phyloP scores from a whole-genome alignment of 306 rosid genomes.

The Potentilla sterilis region DNA sequence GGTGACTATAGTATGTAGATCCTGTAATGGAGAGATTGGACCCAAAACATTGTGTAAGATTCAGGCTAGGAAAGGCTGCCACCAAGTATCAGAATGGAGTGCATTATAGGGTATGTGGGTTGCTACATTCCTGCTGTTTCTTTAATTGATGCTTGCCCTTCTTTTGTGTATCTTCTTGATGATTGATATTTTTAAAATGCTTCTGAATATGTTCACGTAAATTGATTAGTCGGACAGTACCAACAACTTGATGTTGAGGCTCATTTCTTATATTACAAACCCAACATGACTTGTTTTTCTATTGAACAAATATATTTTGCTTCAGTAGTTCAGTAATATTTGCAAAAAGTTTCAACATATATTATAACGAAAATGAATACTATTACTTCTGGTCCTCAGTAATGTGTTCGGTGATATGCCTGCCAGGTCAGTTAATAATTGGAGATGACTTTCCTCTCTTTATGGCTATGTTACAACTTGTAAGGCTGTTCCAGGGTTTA shows the following conservation, averaged over 20 bases:
- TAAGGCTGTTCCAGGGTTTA: background rate
- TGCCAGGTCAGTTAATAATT: constrained; percentile 6
- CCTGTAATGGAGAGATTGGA: constrained; percentile 92
- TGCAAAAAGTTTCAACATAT: background rate
- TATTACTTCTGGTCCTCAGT: background rate
- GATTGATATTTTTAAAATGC: background rate
- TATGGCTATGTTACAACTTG: background rate
- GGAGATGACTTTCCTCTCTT: background rate
- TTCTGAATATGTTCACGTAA: background rate
- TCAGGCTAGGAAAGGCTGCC: constrained; percentile 84
- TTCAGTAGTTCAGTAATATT: background rate
- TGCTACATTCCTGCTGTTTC: constrained; percentile 19
- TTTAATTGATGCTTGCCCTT: constrained; percentile 4
- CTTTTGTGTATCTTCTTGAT: background rate
- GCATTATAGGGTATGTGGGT: constrained; percentile 77
- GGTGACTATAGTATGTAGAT: constrained; percentile 74
- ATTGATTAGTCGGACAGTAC: background rate
- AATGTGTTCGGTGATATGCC: background rate
- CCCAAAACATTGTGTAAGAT: constrained; percentile 76
- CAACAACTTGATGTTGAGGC: background rate
- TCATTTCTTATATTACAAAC: background rate
- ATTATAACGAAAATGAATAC: background rate
- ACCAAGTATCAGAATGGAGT: constrained; percentile 86
- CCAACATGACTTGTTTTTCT: background rate
- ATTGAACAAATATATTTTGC: background rate